phyloP scores from a whole-genome alignment of 495 filamentous ascomycete genomes.

The Chaetomium tenue region DNA sequence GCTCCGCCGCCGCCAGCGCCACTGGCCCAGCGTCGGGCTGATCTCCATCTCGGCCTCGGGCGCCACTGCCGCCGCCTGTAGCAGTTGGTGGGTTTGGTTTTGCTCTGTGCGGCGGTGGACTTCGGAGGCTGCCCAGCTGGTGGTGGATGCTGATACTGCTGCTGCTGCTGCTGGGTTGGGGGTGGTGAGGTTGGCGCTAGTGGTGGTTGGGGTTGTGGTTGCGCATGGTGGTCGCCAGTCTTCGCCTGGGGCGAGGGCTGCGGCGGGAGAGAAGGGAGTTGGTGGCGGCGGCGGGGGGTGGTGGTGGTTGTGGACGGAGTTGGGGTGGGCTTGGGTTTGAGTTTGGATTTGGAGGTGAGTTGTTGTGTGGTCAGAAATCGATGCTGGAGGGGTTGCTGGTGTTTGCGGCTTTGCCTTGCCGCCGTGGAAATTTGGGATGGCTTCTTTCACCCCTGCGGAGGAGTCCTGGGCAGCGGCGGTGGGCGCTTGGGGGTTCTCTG shows the following conservation, averaged over 20 bases:
- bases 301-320: neutral
- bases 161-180: neutral
- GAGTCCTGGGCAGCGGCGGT: too few relatives aligned
- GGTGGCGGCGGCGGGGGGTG: neutral
- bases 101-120: neutral
- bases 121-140: neutral
- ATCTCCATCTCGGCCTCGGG: slow-evolving; percentile 31
- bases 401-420: too few relatives aligned
- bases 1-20: neutral
- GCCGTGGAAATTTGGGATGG: neutral
- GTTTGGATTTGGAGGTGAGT: neutral
- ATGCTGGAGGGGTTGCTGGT: too few relatives aligned
- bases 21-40: slow-evolving; percentile 30
- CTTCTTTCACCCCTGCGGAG: neutral
- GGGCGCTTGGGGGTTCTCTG: too few relatives aligned
- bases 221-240: slow-evolving; percentile 13
- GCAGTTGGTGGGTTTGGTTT: neutral
- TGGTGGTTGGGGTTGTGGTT: neutral
- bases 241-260: slow-evolving; percentile 11
- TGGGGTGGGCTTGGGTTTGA: neutral
- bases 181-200: neutral
- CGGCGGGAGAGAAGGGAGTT: slow-evolving; percentile 12
- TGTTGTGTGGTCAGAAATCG: too few relatives aligned
- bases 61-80: slow-evolving; percentile 10
- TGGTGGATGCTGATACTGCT: neutral